Base-by-base conservation (phyloP, 257 asterid genomes). In the Fraxinus quadrangulata region DNA sequence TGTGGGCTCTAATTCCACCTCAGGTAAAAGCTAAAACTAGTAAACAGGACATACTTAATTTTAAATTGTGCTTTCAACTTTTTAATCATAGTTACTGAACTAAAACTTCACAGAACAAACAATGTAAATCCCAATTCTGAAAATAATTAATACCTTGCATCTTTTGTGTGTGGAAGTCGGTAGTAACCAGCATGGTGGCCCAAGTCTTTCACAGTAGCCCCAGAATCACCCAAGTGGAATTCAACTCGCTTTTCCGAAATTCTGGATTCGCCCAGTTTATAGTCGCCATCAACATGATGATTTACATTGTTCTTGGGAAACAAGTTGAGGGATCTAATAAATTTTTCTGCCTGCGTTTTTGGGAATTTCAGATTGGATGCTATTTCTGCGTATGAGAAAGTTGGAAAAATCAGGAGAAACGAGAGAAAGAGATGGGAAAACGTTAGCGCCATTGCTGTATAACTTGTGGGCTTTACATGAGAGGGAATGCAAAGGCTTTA, bases 101-200 rank as follows among this genome's bases (percentile, higher is more conserved):
- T 7, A 59, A 59, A 59, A 0, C 30, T 19, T 59, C 8, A n/a
- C 30, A 59, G 67, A 63, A 63, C 69, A 63, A 63, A 26, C 9
- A 24, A 63, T 59, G 67, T 19, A 4, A 63, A 63, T 24, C 34
- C 33, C 33, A 11, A 63, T 63, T 9, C 33, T 21, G 17, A 63
- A 63, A 23, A 10, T 23, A 21, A 10, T 21, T 9, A 8, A 24
- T 79, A 87, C 88, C 88, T 87, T 76, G 87, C 86, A 74, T 73
- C 82, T 47, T 74, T 77, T 6, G 83, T 45, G 10, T 78, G 81
- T 61, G 87, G 87, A 72, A 87, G 90, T 26, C 77, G 80, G 72
- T 70, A 84, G 67, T 84, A 87, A 69, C 90, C 90, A 28, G 86
- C 87, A 79, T 87, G 90, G 56, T 85, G 90, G 16, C 83, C 87